These are phyloP conservation scores for Nymphaea colorata DNA, from an alignment of 164 flowering plant genomes.

Conservation along the genomic window DNA sequence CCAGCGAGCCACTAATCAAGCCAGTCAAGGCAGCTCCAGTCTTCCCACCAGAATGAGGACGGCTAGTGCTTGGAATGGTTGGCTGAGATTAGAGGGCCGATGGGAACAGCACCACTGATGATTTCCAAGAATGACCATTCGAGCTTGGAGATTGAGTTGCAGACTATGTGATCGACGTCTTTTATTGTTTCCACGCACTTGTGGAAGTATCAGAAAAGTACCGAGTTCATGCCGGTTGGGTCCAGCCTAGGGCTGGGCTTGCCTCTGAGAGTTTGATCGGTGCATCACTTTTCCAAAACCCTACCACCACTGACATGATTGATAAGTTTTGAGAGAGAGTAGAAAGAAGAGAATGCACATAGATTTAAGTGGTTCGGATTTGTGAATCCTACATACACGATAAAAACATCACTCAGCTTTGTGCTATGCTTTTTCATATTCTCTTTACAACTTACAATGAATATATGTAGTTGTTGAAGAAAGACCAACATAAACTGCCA, in stretches of 20 bases:
- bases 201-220: not conserved
- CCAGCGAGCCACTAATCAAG: slow-evolving; percentile 3
- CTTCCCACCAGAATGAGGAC: slow-evolving; percentile 7
- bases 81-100: slow-evolving; percentile 10
- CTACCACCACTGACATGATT: not conserved
- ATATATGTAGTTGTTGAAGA: too few species aligned
- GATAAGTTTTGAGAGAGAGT: too few species aligned
- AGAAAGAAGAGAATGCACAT: too few species aligned
- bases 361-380: too few species aligned
- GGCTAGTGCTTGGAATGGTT: not conserved
- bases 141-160: slow-evolving; percentile 10
- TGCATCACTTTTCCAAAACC: not conserved
- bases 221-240: not conserved
- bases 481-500: too few species aligned
- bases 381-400: too few species aligned
- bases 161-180: slow-evolving; percentile 2
- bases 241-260: not conserved
- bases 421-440: too few species aligned
- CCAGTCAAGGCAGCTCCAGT: slow-evolving; percentile 7
- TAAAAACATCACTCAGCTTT: too few species aligned
- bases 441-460: too few species aligned
- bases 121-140: slow-evolving; percentile 1
- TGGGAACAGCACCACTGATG: slow-evolving; percentile 1
- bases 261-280: not conserved
- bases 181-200: not conserved